Conservation (phyloP, 139 green algal species). For the Pleodorina starrii region DNA sequence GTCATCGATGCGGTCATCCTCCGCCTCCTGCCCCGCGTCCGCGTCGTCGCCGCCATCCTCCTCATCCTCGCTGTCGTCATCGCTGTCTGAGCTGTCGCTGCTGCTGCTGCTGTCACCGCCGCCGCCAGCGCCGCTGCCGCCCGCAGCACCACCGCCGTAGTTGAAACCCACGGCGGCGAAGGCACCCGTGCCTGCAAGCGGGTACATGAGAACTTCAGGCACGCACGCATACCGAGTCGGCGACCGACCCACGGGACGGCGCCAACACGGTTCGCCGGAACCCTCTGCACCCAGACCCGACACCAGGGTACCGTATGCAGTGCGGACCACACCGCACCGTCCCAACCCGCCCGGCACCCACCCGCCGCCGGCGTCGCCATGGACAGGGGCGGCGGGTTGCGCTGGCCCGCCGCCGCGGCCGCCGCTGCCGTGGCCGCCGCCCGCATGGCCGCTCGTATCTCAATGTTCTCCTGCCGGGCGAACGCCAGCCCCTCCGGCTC, state of each 20-base stretch:
- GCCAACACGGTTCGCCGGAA: too few species aligned
- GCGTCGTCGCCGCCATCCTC: not conserved
- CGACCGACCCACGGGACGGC: too few species aligned
- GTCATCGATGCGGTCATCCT: slow-evolving; percentile 66
- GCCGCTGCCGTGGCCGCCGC: slow-evolving; percentile 59
- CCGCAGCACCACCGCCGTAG: slow-evolving; percentile 58
- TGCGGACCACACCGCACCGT: too few species aligned
- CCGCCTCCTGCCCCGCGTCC: slow-evolving; percentile 62
- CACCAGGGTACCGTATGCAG: too few species aligned
- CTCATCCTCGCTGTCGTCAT: slow-evolving; percentile 2
- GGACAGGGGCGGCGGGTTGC: slow-evolving; percentile 8
- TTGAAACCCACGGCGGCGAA: slow-evolving; percentile 78
- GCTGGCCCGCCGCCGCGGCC: slow-evolving; percentile 35
- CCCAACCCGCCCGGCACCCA: too few species aligned
- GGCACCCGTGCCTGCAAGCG: slow-evolving; percentile 58
- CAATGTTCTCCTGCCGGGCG: slow-evolving; percentile 72
- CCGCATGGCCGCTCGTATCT: slow-evolving; percentile 63
- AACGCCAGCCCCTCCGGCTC: slow-evolving; percentile 62
- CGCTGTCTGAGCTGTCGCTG: slow-evolving; percentile 53
- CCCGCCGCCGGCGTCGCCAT: slow-evolving; percentile 2
- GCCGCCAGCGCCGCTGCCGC: not conserved
- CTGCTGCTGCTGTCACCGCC: slow-evolving; percentile 33
- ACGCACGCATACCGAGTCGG: too few species aligned
- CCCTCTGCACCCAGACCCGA: too few species aligned
- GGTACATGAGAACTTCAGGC: too few species aligned